phyloP scores from a whole-genome alignment of 2,329 filamentous ascomycete genomes.

The Diaporthe longicolla region DNA sequence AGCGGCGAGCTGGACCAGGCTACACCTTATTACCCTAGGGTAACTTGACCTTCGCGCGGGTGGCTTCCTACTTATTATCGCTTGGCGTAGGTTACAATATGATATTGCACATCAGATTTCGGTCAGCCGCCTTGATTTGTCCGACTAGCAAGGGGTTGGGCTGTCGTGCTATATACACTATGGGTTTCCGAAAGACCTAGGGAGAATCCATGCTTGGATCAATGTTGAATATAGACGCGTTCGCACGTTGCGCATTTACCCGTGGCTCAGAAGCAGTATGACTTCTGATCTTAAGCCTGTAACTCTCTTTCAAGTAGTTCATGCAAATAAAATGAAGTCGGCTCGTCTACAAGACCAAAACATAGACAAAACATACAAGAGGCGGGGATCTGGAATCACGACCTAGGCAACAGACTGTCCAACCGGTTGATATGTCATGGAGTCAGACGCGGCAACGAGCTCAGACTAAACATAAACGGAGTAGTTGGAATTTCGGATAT shows the following conservation, averaged over 20 bases:
- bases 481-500: not conserved
- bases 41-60: not conserved
- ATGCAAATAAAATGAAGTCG: not conserved
- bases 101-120: not conserved
- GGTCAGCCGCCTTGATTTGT: not conserved
- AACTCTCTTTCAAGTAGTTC: not conserved
- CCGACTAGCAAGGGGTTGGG: not conserved
- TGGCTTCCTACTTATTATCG: not conserved
- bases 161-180: not conserved
- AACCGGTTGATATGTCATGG: too few species aligned
- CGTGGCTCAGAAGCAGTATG: not conserved
- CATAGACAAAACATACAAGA: not conserved
- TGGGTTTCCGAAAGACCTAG: too few species aligned
- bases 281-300: not conserved
- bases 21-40: not conserved
- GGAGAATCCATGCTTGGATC: too few species aligned
- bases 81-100: not conserved
- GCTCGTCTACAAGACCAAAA: not conserved
- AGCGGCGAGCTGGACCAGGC: not conserved
- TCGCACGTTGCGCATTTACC: not conserved
- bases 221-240: not conserved
- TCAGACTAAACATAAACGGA: not conserved
- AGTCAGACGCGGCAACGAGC: too few species aligned
- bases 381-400: not conserved
- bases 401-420: not conserved